Evolutionary conservation across 2,329 filamentous ascomycete genomes (phyloP).

Genomic region (Lachnellula hyalina): DNA sequence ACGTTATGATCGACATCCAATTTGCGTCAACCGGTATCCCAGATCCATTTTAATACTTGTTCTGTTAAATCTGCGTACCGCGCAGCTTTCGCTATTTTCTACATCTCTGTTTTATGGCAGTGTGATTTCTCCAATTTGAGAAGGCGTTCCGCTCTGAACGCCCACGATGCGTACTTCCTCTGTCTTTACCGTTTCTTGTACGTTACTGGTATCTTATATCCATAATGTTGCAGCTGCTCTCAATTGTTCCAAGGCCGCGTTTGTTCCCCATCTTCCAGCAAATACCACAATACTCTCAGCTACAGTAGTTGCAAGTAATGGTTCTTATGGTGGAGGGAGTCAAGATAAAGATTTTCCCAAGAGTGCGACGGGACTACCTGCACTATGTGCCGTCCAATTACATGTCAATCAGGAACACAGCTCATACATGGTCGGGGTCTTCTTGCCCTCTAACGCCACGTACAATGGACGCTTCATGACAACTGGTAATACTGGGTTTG

Average conservation of each 20-base stretch:
- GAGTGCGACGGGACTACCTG: not conserved
- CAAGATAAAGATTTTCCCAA: not conserved
- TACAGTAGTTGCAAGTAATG: not conserved
- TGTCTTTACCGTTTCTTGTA: not conserved
- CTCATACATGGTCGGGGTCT: not conserved
- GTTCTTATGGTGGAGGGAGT: not conserved
- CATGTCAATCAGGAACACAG: not conserved
- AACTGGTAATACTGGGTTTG: conserved; percentile 42
- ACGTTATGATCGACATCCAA: no score
- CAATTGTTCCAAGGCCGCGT: not conserved
- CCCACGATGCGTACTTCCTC: not conserved
- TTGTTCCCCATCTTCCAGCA: not conserved
- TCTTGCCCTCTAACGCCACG: not conserved
- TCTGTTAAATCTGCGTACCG: no score
- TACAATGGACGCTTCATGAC: conserved; percentile 28
- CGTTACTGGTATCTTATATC: not conserved
- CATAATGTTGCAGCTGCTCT: not conserved
- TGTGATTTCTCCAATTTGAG: not conserved
- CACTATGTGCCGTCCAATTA: not conserved
- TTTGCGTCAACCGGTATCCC: no score
- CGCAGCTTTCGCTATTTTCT: no score
- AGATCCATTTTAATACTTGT: no score
- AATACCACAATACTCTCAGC: not conserved
- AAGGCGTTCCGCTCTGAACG: not conserved
- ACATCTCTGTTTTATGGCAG: no score